Evolutionary conservation across 192 early-diverging fungal species (phyloP), one percentile per base, ranked within the genome.

Genomic region (Mortierella claussenii): DNA sequence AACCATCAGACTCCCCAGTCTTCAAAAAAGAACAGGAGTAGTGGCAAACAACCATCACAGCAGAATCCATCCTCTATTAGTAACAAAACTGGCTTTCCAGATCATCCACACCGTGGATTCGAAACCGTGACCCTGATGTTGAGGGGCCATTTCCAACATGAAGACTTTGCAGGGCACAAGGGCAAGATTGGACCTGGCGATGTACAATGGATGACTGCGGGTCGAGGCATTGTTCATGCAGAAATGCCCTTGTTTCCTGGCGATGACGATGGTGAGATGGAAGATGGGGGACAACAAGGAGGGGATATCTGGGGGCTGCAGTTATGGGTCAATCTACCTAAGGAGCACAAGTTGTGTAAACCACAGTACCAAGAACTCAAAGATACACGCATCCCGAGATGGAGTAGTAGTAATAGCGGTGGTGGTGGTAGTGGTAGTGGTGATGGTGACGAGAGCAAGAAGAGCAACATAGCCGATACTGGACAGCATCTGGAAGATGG

Each of bases 51-150:
- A n/a, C n/a, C n/a, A n/a, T n/a, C n/a, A n/a, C n/a, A n/a, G n/a
- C n/a, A n/a, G n/a, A n/a, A n/a, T n/a, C n/a, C n/a, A n/a, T 40
- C 37, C 7, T 10, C 7, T 10, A 10, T 40, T 10, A 13, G 37
- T 10, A 40, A 7, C 37, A 13, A 40, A 13, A 40, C 37, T 23
- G 82, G 82, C 15, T 83, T 85, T 48, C 88, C 89, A 3, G 85
- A 91, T 43, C 91, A 91, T 53, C 91, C 90, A 21, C 90, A 93
- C 52, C 86, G 92, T 31, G 92, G 91, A 30, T 91, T 93, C 32
- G 88, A 90, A 63, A 93, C 92, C 0, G 90, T 92, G 12, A 90
- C 89, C 2, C 89, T 89, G 66, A 79, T 89, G 26, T 53, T 90
- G 20, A 81, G 86, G 17, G 92, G 91, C 33, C 84, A 86, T n/a